Conservation (phyloP, 2,329 filamentous ascomycete species). For the Ophiostoma ulmi region DNA sequence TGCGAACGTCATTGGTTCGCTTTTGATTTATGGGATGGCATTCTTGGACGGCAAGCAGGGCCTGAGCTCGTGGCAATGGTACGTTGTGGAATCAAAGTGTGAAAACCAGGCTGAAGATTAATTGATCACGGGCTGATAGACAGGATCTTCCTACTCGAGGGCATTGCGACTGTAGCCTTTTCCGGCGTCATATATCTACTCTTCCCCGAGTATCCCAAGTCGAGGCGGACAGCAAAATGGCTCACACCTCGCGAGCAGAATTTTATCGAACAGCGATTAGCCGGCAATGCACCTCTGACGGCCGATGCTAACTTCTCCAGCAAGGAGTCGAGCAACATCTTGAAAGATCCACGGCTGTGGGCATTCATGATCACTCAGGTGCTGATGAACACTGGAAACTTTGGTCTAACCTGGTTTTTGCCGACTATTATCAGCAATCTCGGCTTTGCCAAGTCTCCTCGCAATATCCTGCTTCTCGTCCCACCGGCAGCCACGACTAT, state of each 20-base stretch:
- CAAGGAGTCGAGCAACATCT: conserved; percentile 17
- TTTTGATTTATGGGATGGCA: conserved; percentile 21
- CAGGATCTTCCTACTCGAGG: conserved; percentile 22
- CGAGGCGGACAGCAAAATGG: conserved; percentile 17
- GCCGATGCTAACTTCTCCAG: conserved; percentile 19
- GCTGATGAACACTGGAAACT: conserved; percentile 24
- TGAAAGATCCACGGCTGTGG: conserved; percentile 22
- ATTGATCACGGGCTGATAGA: too few relatives aligned
- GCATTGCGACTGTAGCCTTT: conserved; percentile 21
- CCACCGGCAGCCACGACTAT: conserved; percentile 20
- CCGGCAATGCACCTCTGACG: conserved; percentile 20
- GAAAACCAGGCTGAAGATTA: too few relatives aligned
- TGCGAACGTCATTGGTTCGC: conserved; percentile 20
- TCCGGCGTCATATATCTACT: conserved; percentile 19
- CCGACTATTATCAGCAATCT: conserved; percentile 21
- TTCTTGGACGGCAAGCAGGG: conserved; percentile 23
- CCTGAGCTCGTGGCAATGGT: conserved; percentile 24
- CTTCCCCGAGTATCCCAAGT: conserved; percentile 23
- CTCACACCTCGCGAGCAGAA: conserved; percentile 24
- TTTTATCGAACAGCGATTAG: conserved; percentile 23
- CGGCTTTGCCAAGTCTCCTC: conserved; percentile 15
- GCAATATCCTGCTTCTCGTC: conserved; percentile 23
- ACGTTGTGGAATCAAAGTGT: background rate
- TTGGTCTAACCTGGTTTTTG: conserved; percentile 23
- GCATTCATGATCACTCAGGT: conserved; percentile 23